Conservation (phyloP, 2,329 filamentous ascomycete genomes). For the Trichoderma hamatum region DNA sequence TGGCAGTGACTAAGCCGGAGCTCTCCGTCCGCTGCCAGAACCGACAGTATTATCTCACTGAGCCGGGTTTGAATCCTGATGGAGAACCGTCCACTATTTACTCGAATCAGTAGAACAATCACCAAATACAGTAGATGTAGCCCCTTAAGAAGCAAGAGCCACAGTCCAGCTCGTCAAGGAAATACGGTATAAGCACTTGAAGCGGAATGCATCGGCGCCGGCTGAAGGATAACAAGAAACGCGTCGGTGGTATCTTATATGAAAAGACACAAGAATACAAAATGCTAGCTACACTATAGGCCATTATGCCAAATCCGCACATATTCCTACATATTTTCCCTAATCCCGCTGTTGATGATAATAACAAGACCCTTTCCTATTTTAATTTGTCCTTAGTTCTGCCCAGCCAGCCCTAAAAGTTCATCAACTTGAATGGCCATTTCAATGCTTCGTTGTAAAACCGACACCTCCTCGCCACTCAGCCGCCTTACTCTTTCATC, state of each 20-base stretch:
- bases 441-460: conserved; percentile 23
- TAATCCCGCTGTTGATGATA: not conserved
- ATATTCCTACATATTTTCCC: not conserved
- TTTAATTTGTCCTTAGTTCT: not conserved
- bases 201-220: not conserved
- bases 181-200: not conserved
- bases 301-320: not conserved
- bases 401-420: not conserved
- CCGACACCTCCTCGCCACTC: not conserved
- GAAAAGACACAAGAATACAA: not conserved
- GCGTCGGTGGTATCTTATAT: not conserved
- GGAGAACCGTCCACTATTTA: not conserved
- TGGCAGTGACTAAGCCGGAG: not conserved
- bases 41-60: too few species aligned
- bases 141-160: not conserved
- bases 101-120: not conserved
- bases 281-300: not conserved
- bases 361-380: not conserved
- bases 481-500: conserved; percentile 28
- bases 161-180: too few species aligned
- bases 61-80: not conserved
- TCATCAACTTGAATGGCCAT: conserved; percentile 6
- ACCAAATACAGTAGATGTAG: not conserved
- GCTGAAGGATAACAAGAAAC: not conserved
- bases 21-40: not conserved